A percentile compares a stretch with the other conserved stretches of the same genome.
These are phyloP conservation scores for Diaporthe capsici DNA, from an alignment of 2,329 filamentous ascomycete species.

Conservation along the genomic window DNA sequence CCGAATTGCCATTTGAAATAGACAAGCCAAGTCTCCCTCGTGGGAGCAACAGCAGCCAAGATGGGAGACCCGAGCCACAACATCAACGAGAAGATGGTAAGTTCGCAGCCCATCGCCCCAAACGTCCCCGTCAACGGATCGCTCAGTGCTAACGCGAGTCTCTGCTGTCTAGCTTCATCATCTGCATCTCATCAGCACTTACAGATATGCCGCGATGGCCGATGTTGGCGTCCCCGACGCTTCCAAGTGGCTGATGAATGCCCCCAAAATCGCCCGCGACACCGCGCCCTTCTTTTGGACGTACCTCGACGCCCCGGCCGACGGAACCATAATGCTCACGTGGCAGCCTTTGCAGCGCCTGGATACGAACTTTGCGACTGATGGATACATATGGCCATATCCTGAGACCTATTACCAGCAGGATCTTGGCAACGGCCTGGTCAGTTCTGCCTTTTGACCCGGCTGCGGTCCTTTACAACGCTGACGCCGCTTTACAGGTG, in stretches of 20 bases:
- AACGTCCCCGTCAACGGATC: not conserved
- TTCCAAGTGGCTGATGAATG: constrained; percentile 79
- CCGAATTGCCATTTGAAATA: not conserved
- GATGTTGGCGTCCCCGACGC: constrained; percentile 82
- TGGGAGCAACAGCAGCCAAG: constrained; percentile 40
- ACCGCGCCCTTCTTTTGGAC: constrained; percentile 93
- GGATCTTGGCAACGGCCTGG: constrained; percentile 74
- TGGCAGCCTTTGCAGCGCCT: constrained; percentile 87
- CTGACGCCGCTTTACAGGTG: constrained; percentile 65
- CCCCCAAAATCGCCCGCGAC: constrained; percentile 88
- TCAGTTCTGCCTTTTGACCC: constrained; percentile 52
- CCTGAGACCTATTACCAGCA: constrained; percentile 83
- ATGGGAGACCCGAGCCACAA: constrained; percentile 53
- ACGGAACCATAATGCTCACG: constrained; percentile 86
- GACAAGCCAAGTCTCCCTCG: constrained; percentile 27
- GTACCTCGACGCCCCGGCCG: constrained; percentile 85
- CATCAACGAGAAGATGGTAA: constrained; percentile 49
- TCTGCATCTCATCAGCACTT: constrained; percentile 89
- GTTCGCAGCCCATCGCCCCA: not conserved
- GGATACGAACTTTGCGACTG: constrained; percentile 83
- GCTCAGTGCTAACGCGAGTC: constrained; percentile 52
- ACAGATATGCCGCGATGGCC: constrained; percentile 82
- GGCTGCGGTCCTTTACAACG: not conserved
- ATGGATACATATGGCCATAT: constrained; percentile 93
- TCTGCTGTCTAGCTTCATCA: constrained; percentile 77